Evolutionary conservation across 805 yeast species (phyloP).

Genomic region (Saccharomycopsis schoenii): DNA sequence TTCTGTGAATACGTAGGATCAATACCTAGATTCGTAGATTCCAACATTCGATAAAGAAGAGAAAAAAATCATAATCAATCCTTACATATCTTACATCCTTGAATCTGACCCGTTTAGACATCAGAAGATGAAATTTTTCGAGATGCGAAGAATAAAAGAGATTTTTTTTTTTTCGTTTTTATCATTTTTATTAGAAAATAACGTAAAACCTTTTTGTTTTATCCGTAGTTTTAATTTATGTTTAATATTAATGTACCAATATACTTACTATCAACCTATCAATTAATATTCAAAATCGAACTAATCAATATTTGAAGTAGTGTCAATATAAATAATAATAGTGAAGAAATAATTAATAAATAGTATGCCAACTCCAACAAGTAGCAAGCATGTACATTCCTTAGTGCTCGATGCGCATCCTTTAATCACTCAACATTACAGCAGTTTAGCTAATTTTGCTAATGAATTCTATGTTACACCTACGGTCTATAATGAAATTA

Average conservation of each 20-base stretch:
- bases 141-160: not conserved
- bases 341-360: not conserved
- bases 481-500: constrained; percentile 78
- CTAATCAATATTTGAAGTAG: too few relatives aligned
- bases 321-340: not conserved
- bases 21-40: too few relatives aligned
- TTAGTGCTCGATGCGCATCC: constrained; percentile 94
- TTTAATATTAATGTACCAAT: too few relatives aligned
- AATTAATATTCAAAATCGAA: too few relatives aligned
- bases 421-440: constrained; percentile 72
- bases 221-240: too few relatives aligned
- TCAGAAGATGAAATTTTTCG: not conserved
- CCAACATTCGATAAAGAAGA: not conserved
- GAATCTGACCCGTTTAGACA: not conserved
- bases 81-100: not conserved
- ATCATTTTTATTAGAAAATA: too few relatives aligned
- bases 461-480: constrained; percentile 78
- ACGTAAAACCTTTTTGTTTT: too few relatives aligned
- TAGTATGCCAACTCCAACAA: not conserved
- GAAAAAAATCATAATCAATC: not conserved
- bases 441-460: constrained; percentile 63
- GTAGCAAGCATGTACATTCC: constrained; percentile 30
- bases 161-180: not conserved
- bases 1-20: too few relatives aligned
- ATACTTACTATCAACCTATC: too few relatives aligned